Evolutionary conservation across 2,329 filamentous ascomycete species (phyloP).

Genomic region (Akanthomyces dipterigenus): DNA sequence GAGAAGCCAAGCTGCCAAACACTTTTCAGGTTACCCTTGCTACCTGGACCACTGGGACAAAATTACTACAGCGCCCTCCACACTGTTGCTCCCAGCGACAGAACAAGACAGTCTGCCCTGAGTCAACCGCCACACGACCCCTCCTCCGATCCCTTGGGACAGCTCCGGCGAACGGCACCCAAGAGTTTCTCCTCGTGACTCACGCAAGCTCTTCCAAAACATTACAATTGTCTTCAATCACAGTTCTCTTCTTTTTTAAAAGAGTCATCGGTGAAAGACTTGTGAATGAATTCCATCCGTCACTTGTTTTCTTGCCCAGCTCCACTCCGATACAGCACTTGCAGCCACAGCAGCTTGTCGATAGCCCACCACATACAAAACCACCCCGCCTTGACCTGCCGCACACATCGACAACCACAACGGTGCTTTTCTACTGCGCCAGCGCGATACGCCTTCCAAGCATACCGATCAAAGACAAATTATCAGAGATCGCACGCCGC

Average conservation of each 20-base stretch:
- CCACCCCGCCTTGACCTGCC: conserved; percentile 9
- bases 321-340: conserved; percentile 1
- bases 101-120: neutral
- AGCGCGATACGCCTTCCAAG: conserved; percentile 24
- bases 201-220: neutral
- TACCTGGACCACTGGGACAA: neutral
- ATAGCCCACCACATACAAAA: conserved; percentile 5
- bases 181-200: conserved; percentile 1
- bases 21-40: neutral
- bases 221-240: neutral
- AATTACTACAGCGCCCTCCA: neutral
- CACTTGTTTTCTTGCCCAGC: neutral
- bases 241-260: neutral
- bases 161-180: neutral
- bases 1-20: conserved; percentile 1
- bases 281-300: conserved; percentile 9
- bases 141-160: neutral
- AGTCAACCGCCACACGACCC: conserved; percentile 7
- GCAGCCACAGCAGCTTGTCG: conserved; percentile 5
- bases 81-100: neutral
- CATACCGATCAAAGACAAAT: conserved; percentile 21
- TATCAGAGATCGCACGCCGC: conserved; percentile 17
- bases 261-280: neutral
- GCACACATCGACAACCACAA: conserved; percentile 4
- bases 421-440: conserved; percentile 25